phyloP scores from a whole-genome alignment of 2,329 filamentous ascomycete species.

The Botryosphaeria agaves region DNA sequence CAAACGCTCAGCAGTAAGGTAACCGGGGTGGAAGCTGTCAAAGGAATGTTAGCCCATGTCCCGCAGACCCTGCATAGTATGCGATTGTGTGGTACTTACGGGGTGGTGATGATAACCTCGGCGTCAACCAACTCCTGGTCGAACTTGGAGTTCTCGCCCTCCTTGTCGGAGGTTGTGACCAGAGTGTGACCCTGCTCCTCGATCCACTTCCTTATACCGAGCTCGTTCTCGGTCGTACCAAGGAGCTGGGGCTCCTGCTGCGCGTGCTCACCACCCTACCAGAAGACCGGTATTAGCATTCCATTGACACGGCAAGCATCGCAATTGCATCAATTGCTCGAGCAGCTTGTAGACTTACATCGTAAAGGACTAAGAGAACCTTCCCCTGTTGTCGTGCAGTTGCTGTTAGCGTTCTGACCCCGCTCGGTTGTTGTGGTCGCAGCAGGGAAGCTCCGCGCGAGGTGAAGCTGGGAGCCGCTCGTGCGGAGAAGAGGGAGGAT shows the following conservation, averaged over 20 bases:
- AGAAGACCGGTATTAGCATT: background rate
- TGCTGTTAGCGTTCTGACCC: constrained; percentile 44
- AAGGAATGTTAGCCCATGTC: background rate
- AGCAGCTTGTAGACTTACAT: constrained; percentile 47
- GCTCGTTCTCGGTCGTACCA: constrained; percentile 96
- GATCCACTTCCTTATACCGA: constrained; percentile 92
- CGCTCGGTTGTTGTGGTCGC: constrained; percentile 28
- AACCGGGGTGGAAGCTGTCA: constrained; percentile 84
- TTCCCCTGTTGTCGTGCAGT: constrained; percentile 69
- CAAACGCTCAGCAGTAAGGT: constrained; percentile 89
- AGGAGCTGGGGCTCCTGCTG: constrained; percentile 74
- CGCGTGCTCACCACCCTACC: constrained; percentile 63
- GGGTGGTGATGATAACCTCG: constrained; percentile 97
- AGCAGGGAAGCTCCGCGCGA: constrained; percentile 23
- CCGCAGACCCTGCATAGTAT: too few relatives aligned
- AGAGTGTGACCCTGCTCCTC: constrained; percentile 94
- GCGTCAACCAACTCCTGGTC: constrained; percentile 93
- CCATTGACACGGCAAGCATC: background rate
- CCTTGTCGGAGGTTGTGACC: constrained; percentile 95
- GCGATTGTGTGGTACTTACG: constrained; percentile 51
- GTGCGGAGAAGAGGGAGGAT: constrained; percentile 29
- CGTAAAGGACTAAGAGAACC: constrained; percentile 86
- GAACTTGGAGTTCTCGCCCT: constrained; percentile 80
- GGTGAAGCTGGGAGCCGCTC: constrained; percentile 20
- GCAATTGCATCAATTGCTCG: too few relatives aligned